Base-by-base conservation (phyloP, 768 basidiomycete genomes). In the Hypsizygus marmoreus region DNA sequence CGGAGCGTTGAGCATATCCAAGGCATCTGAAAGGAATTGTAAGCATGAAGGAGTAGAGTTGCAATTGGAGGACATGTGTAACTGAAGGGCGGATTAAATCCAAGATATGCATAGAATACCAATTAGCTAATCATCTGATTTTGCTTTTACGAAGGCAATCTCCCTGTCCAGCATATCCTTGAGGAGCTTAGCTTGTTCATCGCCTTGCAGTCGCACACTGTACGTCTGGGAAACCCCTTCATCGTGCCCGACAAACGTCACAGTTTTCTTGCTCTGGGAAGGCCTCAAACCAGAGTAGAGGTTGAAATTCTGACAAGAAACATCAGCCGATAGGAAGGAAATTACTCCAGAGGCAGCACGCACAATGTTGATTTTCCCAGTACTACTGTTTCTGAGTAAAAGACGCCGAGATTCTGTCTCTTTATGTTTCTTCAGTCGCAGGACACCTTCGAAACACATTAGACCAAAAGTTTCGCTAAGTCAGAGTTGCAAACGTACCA, bases 341-440 rank as follows among this genome's bases (percentile, higher is more conserved):
- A 53, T 28, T 29, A 29, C 32, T 17, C 53, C 35, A 19, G 26
- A 40, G 30, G 20, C 16, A 36, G 24, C 11, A 77, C 86, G 37
- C 47, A 91, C 89, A 31, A 91, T 71, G 45, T 79, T 71, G 51
- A 92, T 80, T 61, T 86, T 88, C 13, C 88, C 88, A 17, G 86
- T 88, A 36, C 66, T 77, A 56, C 80, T 87, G 53, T 88, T 89
- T 43, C 89, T 76, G 57, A 90, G 66, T 26, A 92, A 71, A 44
- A 87, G 57, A 31, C 89, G 76, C 30, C 87, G 74, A 38, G 72
- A 59, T 24, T 65, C 71, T 1, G 73, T 80, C 49, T 77, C 77
- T 50, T 83, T 89, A 61, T 91, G 82, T 55, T 78, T 88, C 60
- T 92, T 91, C 49, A 91, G 56, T 45, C 84, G 76, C 40, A 90